phyloP scores from a whole-genome alignment of 2,329 filamentous ascomycete species.

The Cytospora paraplurivora region DNA sequence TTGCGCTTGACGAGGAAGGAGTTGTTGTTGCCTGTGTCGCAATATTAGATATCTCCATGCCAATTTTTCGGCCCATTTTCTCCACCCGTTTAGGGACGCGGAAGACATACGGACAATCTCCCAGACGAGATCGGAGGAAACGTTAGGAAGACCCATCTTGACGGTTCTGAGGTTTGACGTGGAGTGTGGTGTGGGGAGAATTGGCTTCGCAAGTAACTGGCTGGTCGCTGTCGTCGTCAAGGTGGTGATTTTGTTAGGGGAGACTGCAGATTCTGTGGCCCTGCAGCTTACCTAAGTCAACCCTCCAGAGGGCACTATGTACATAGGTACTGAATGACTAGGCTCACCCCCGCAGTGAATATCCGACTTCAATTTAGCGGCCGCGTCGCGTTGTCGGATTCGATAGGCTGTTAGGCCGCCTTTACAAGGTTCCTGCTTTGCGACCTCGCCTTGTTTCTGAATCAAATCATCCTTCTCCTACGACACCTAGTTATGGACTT shows the following conservation, averaged over 20 bases:
- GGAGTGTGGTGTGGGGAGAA: conserved; percentile 9
- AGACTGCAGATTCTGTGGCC: conserved; percentile 27
- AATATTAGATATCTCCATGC: conserved; percentile 20
- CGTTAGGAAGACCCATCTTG: conserved; percentile 69
- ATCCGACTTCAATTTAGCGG: conserved; percentile 18
- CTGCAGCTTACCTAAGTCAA: conserved; percentile 23
- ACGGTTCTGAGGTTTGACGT: conserved; percentile 32
- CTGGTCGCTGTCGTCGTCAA: conserved; percentile 23
- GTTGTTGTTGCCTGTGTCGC: conserved; percentile 75
- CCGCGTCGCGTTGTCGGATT: conserved; percentile 17
- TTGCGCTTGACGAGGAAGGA: conserved; percentile 91
- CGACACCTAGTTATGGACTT: conserved; percentile 13
- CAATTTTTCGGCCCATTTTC: conserved; percentile 9
- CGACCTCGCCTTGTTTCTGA: conserved; percentile 8
- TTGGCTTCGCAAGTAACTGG: conserved; percentile 22
- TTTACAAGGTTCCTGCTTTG: conserved; percentile 17
- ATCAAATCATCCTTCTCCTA: conserved; percentile 11
- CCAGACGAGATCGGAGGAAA: conserved; percentile 93
- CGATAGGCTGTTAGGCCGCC: conserved; percentile 18
- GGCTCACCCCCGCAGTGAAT: not conserved
- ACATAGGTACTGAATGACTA: not conserved
- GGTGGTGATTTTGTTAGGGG: conserved; percentile 26
- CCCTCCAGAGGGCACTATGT: not conserved
- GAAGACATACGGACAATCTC: conserved; percentile 83
- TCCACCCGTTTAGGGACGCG: not conserved